Evolutionary conservation across 331 rosid genomes (phyloP).

Genomic region (Rosa hybrid): DNA sequence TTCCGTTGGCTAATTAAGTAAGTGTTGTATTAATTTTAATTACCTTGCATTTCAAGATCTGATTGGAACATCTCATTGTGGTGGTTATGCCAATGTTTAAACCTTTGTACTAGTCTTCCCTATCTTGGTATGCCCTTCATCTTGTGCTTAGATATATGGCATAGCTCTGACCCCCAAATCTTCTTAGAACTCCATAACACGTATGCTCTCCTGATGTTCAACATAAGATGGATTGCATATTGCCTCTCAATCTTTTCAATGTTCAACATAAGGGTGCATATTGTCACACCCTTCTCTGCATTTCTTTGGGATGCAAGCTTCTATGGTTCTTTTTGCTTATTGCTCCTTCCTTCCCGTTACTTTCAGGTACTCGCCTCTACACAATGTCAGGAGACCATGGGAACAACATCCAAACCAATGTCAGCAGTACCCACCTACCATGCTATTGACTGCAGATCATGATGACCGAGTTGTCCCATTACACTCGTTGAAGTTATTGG

Average conservation of each 20-base stretch:
- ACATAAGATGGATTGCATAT: background rate
- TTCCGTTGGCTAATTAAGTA: constrained; percentile 86
- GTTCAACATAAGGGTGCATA: background rate
- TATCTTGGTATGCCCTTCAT: background rate
- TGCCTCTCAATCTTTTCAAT: background rate
- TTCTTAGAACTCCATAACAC: background rate
- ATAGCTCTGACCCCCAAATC: background rate
- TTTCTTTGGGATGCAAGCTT: constrained; percentile 2
- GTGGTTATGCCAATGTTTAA: background rate
- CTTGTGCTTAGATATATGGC: background rate
- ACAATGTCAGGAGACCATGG: constrained; percentile 94
- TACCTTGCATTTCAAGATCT: background rate
- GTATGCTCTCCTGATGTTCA: background rate
- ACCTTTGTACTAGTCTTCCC: background rate
- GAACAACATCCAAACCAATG: constrained; percentile 51
- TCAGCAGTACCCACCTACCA: constrained; percentile 84
- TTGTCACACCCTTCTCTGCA: background rate
- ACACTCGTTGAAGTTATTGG: constrained; percentile 82
- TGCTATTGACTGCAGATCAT: constrained; percentile 96
- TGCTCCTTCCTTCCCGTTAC: background rate
- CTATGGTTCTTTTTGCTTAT: background rate
- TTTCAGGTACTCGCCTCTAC: constrained; percentile 93
- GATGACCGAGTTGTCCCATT: constrained; percentile 97
- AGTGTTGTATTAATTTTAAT: constrained; percentile 20
- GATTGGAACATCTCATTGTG: background rate